Base-by-base conservation (phyloP, 495 filamentous ascomycete species). In the Paragyromitra xinjiangensis region DNA sequence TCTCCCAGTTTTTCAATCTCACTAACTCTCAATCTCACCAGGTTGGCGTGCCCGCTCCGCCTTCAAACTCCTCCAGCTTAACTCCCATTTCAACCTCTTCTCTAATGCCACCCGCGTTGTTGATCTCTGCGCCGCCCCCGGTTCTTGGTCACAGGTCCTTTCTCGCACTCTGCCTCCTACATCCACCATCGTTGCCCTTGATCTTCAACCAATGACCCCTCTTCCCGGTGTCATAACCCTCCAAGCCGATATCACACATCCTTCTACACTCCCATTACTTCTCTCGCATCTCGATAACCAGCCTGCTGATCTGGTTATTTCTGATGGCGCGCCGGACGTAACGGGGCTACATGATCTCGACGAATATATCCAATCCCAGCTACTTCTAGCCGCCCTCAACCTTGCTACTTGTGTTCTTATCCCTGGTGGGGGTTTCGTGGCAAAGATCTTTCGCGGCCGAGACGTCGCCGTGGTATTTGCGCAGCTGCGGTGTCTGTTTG, bases 291-390 rank as follows among this genome's bases (percentile, higher is more conserved):
- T 99, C 22, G 93, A 96, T 74, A 85, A 83, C 66, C 26, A 74
- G 42, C 62, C 63, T 29, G 81, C 81, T 1, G 81, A 82, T 66
- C 89, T 99, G 4, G 95, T 99, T 39, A 88, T 99, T 67, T 95
- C 92, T 63, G 95, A 99, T 78, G 95, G 95, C 48, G 95, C 95
- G 0, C 95, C 95, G 7, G 95, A 99, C 82, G 96, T 98, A 48
- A 99, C 95, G 0, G 95, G 95, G 26, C 86, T 99, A 3, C 95
- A 99, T 83, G 95, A 99, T 84, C 88, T 99, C 7, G 95, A 99
- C 83, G 98, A 98, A 80, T 98, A 98, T 83, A 92, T 99, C 19
- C 95, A 99, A 84, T 93, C 93, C 3, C 95, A 98, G 84, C 89
- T 99, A 22, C 91, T 99, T 65, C 97, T 94, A 83, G 92, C 94